These are phyloP conservation scores for Colletotrichum sp. DNA, from an alignment of 2,329 filamentous ascomycete species.

Conservation along the genomic window DNA sequence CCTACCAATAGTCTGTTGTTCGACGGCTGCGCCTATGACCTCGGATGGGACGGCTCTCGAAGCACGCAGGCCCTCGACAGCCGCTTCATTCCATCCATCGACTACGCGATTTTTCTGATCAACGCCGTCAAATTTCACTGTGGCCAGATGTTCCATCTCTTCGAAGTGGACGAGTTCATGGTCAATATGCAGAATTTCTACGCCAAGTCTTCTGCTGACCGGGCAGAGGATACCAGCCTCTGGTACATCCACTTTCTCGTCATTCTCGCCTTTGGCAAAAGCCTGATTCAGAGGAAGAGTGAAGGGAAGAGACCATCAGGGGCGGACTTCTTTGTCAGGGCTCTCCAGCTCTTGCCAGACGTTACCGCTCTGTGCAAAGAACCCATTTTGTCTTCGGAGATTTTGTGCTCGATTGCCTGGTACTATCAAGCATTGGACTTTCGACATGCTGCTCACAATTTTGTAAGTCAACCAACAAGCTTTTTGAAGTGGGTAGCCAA, in stretches of 20 bases:
- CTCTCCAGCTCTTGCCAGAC: conserved; percentile 48
- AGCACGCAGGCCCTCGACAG: not conserved
- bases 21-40: conserved; percentile 55
- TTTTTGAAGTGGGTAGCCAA: too few species aligned
- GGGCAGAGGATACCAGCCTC: conserved; percentile 29
- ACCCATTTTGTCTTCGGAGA: conserved; percentile 52
- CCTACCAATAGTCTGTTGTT: conserved; percentile 51
- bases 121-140: conserved; percentile 63
- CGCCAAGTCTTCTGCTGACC: conserved; percentile 18
- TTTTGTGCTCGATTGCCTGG: conserved; percentile 55
- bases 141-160: conserved; percentile 57
- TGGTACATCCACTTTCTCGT: conserved; percentile 61
- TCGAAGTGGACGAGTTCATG: conserved; percentile 59
- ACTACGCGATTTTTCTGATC: conserved; percentile 57
- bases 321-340: conserved; percentile 49
- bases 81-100: conserved; percentile 37
- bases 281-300: conserved; percentile 46
- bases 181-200: conserved; percentile 32
- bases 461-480: conserved; percentile 33
- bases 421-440: conserved; percentile 58
- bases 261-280: conserved; percentile 61
- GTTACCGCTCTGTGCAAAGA: conserved; percentile 43
- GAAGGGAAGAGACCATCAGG: conserved; percentile 47
- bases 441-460: conserved; percentile 49
- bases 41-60: conserved; percentile 15